These are phyloP conservation scores for Cordyceps javanica DNA, from an alignment of 2,329 filamentous ascomycete species.

Conservation along the genomic window DNA sequence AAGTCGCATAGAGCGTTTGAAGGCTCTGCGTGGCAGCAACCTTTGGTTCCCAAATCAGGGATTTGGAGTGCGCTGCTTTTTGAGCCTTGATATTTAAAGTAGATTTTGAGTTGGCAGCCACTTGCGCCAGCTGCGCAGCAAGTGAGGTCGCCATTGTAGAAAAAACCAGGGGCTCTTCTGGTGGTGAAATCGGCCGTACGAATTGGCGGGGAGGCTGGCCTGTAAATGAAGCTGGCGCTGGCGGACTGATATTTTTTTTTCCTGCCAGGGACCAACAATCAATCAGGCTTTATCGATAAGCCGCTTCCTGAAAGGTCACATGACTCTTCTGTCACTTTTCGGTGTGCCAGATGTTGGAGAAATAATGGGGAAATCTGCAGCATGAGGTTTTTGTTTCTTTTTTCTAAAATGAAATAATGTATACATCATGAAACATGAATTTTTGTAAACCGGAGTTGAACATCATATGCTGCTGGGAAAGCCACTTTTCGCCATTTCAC, in stretches of 20 bases:
- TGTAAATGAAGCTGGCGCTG: not conserved
- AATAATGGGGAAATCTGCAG: not conserved
- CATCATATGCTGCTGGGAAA: not conserved
- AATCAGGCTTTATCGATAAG: slow-evolving; percentile 10
- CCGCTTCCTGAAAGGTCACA: not conserved
- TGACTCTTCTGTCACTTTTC: not conserved
- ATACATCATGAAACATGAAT: no score
- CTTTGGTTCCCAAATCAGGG: slow-evolving; percentile 83
- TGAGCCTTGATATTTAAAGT: slow-evolving; percentile 90
- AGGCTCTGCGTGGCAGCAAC: slow-evolving; percentile 84
- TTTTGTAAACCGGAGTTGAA: no score
- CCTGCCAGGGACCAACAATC: not conserved
- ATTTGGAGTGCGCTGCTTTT: slow-evolving; percentile 86
- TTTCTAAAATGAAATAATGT: no score
- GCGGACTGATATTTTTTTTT: slow-evolving; percentile 8
- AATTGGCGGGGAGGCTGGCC: slow-evolving; percentile 4
- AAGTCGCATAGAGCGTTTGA: slow-evolving; percentile 81
- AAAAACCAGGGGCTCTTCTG: not conserved
- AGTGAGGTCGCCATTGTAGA: slow-evolving; percentile 72
- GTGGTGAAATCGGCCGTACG: not conserved
- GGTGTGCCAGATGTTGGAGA: not conserved
- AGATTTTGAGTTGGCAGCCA: slow-evolving; percentile 83
- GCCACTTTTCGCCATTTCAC: not conserved
- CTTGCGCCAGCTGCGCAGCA: slow-evolving; percentile 87
- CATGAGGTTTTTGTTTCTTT: not conserved